These are phyloP conservation scores for Quercus agrifolia DNA, from an alignment of 306 rosid genomes.

Conservation along the genomic window DNA sequence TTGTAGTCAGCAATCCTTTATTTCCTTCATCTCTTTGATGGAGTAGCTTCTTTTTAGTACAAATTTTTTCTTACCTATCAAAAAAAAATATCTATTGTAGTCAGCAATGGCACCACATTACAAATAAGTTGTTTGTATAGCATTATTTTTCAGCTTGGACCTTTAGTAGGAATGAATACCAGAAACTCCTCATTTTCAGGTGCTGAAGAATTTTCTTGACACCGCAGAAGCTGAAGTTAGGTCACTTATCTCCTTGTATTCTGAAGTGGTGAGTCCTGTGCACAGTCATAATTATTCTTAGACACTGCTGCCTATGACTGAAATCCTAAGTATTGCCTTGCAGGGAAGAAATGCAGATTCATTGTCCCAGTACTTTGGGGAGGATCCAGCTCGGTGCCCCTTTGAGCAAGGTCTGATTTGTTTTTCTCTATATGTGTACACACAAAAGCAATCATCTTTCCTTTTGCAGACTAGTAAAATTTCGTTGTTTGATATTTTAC, in stretches of 20 bases:
- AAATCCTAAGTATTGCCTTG: conserved; percentile 28
- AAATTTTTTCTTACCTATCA: too few species aligned
- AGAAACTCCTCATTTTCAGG: conserved; percentile 48
- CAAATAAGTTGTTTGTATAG: neutral
- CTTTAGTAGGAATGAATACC: neutral
- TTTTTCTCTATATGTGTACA: conserved; percentile 2
- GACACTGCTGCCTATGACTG: conserved; percentile 17
- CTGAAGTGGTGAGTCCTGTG: conserved; percentile 82
- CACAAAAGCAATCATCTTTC: neutral
- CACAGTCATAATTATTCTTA: conserved; percentile 7
- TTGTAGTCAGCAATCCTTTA: neutral
- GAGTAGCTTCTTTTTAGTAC: too few species aligned
- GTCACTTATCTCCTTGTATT: conserved; percentile 82
- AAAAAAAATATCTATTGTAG: too few species aligned
- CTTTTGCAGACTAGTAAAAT: neutral
- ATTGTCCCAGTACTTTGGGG: conserved; percentile 94
- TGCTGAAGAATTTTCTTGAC: conserved; percentile 82
- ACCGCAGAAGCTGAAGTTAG: conserved; percentile 98
- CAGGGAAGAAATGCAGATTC: conserved; percentile 99
- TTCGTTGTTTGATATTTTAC: neutral
- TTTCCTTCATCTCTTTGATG: too few species aligned
- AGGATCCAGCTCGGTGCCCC: conserved; percentile 98
- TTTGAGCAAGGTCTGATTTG: conserved; percentile 90
- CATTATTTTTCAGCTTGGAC: neutral
- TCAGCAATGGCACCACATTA: too few species aligned